These are phyloP conservation scores for Isabelozyma rhagii DNA, from an alignment of 805 yeast genomes.

Conservation along the genomic window DNA sequence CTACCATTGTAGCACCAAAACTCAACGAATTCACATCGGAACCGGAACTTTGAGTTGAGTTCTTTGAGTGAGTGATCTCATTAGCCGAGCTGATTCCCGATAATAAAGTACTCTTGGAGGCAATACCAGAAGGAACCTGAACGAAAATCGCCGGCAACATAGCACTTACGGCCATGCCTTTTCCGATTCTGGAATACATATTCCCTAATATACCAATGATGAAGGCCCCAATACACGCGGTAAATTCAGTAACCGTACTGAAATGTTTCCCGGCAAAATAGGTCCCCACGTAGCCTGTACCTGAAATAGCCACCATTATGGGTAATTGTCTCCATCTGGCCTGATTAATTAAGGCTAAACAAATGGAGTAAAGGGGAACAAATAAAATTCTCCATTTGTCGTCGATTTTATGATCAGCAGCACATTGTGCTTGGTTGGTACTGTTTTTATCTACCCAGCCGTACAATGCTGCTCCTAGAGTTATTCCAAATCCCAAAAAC, in stretches of 20 bases:
- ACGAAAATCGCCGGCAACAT: constrained; percentile 96
- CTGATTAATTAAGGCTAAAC: constrained; percentile 73
- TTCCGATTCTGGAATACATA: constrained; percentile 79
- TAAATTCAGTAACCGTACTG: constrained; percentile 69
- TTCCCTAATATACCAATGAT: constrained; percentile 87
- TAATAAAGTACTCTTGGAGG: constrained; percentile 80
- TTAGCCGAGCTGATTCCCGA: constrained; percentile 80
- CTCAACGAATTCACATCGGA: constrained; percentile 32
- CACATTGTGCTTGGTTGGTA: constrained; percentile 60
- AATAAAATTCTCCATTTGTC: constrained; percentile 54
- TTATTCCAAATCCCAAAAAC: constrained; percentile 89
- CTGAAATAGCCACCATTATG: constrained; percentile 72
- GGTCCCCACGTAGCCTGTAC: constrained; percentile 77
- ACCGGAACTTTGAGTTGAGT: constrained; percentile 19
- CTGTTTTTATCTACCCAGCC: constrained; percentile 89
- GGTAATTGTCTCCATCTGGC: constrained; percentile 83
- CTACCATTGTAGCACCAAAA: constrained; percentile 85
- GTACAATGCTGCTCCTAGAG: constrained; percentile 87
- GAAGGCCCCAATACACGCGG: constrained; percentile 88
- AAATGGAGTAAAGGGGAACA: constrained; percentile 69
- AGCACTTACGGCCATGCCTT: constrained; percentile 90
- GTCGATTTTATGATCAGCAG: constrained; percentile 41
- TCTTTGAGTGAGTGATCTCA: constrained; percentile 47
- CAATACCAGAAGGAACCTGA: constrained; percentile 93
- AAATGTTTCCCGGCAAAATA: constrained; percentile 78